Conservation (phyloP, 2,329 filamentous ascomycete genomes). For the Exserohilum rostratum region DNA sequence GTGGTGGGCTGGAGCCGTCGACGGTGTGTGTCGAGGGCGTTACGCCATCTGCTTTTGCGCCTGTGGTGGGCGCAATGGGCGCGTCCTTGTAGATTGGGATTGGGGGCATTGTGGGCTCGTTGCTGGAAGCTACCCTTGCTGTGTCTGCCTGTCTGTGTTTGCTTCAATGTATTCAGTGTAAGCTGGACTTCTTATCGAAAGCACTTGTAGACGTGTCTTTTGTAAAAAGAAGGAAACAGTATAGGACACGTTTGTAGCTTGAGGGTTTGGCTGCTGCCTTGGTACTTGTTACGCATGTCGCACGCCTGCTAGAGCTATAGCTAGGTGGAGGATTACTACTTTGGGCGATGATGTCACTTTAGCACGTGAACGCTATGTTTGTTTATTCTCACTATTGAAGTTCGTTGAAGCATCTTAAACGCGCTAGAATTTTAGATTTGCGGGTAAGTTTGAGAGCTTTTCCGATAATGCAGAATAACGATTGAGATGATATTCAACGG, state of each 20-base stretch:
- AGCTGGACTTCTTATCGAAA: no score
- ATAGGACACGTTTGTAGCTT: background rate
- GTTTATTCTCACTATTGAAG: no score
- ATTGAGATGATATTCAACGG: no score
- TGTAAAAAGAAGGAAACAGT: background rate
- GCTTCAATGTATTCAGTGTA: no score
- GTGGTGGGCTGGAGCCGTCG: slow-evolving; percentile 34
- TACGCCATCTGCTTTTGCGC: slow-evolving; percentile 44
- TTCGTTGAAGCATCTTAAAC: no score
- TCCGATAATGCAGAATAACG: no score
- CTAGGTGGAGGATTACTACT: slow-evolving; percentile 24
- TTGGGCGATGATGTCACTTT: slow-evolving; percentile 38
- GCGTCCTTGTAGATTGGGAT: slow-evolving; percentile 55
- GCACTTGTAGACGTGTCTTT: background rate
- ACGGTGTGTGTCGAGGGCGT: slow-evolving; percentile 48
- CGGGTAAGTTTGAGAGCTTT: no score
- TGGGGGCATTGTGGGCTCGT: slow-evolving; percentile 49
- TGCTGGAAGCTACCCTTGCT: background rate
- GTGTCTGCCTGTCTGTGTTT: background rate
- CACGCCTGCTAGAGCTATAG: background rate
- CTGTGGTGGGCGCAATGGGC: slow-evolving; percentile 51
- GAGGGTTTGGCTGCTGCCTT: slow-evolving; percentile 28
- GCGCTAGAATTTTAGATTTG: no score
- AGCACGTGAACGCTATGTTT: slow-evolving; percentile 19
- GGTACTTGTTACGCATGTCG: slow-evolving; percentile 9